Evolutionary conservation across 1,284 basidiomycete genomes (phyloP).

Genomic region (Phylloporus sp.): DNA sequence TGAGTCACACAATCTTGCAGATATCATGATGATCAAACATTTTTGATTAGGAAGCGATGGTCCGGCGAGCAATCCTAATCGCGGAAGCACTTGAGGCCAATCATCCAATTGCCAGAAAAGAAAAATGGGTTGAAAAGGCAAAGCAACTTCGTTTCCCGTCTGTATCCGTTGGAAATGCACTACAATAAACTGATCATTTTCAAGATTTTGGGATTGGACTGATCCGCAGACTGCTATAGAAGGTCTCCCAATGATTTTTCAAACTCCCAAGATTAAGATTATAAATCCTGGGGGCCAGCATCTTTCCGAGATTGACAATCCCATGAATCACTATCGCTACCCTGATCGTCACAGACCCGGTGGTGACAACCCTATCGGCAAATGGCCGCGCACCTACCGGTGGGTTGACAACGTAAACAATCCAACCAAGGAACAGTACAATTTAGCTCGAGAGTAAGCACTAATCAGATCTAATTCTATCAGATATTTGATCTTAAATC

Average conservation of each 20-base stretch:
- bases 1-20: neutral
- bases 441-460: conserved; percentile 15
- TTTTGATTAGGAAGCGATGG: conserved; percentile 25
- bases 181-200: neutral
- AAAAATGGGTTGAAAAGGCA: conserved; percentile 22
- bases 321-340: conserved; percentile 26
- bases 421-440: conserved; percentile 20
- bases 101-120: conserved; percentile 7
- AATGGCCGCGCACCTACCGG: conserved; percentile 26
- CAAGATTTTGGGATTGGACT: conserved; percentile 32
- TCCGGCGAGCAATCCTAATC: conserved; percentile 20
- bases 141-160: conserved; percentile 27
- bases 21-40: neutral
- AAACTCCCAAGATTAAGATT: conserved; percentile 6
- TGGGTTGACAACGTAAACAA: conserved; percentile 14
- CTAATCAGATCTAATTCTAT: too few species aligned
- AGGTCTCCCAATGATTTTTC: conserved; percentile 21
- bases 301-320: neutral
- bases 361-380: conserved; percentile 15
- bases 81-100: conserved; percentile 15
- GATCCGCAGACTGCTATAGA: conserved; percentile 3
- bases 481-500: too few species aligned
- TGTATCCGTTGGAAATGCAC: neutral
- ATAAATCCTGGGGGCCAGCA: neutral
- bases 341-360: conserved; percentile 12